These are phyloP conservation scores for Combretum micranthum DNA, from an alignment of 345 rosid species.

Conservation along the genomic window DNA sequence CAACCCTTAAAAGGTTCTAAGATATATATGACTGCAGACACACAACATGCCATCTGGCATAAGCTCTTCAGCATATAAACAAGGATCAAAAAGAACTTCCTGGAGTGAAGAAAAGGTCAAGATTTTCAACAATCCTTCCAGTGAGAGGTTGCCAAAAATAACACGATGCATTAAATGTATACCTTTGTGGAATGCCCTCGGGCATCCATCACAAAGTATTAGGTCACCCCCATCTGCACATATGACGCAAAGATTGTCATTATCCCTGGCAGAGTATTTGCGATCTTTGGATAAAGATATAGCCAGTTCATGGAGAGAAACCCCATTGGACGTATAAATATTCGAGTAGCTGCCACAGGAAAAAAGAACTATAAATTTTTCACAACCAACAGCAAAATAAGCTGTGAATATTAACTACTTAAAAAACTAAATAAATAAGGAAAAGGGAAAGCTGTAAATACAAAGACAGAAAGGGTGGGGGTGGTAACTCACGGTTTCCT, in stretches of 20 bases:
- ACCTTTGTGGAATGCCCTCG: conserved; percentile 84
- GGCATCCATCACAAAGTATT: conserved; percentile 91
- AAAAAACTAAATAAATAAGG: too few relatives aligned
- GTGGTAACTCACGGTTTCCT: conserved; percentile 75
- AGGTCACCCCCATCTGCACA: conserved; percentile 98
- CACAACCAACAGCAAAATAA: not conserved
- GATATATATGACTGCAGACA: too few relatives aligned
- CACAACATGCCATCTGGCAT: too few relatives aligned
- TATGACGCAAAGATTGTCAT: conserved; percentile 75
- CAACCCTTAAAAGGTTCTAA: too few relatives aligned
- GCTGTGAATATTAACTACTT: not conserved
- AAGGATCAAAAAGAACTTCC: too few relatives aligned
- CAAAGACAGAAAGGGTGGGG: too few relatives aligned
- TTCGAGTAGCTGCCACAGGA: conserved; percentile 65
- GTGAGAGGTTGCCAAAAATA: not conserved
- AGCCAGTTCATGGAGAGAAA: conserved; percentile 96
- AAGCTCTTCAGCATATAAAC: too few relatives aligned
- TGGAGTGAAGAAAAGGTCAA: too few relatives aligned
- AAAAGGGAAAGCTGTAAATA: not conserved
- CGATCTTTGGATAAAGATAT: conserved; percentile 73
- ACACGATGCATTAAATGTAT: not conserved
- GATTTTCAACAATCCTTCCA: not conserved
- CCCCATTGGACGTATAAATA: conserved; percentile 95
- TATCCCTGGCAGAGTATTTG: conserved; percentile 64
- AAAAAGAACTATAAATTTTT: conserved; percentile 8